These are phyloP conservation scores for Flaveria robusta DNA, from an alignment of 129 eudicot species.

Conservation along the genomic window DNA sequence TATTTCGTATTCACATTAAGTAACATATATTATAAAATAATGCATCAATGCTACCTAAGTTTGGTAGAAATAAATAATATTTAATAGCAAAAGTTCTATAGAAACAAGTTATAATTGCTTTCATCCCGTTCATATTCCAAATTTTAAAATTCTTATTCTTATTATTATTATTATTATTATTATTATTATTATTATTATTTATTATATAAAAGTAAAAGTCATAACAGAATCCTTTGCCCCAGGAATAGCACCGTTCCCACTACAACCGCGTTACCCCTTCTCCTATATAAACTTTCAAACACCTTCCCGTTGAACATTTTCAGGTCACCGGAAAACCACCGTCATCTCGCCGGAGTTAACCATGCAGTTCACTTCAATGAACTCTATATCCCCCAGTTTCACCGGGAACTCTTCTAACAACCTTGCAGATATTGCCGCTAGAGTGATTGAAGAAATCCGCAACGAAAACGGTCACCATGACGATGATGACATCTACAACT, in stretches of 20 bases:
- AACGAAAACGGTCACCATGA: slow-evolving; percentile 22
- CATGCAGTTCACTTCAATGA: slow-evolving; percentile 47
- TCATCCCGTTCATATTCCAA: no score
- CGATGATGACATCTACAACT: background rate
- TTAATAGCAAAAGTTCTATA: no score
- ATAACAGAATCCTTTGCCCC: slow-evolving; percentile 18
- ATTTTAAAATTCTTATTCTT: no score
- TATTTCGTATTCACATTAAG: no score
- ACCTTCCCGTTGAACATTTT: slow-evolving; percentile 13
- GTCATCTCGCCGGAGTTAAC: slow-evolving; percentile 1
- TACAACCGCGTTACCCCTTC: slow-evolving; percentile 19
- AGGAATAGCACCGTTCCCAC: slow-evolving; percentile 39
- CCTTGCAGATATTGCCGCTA: slow-evolving; percentile 59
- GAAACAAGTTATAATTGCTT: no score
- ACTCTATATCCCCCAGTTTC: slow-evolving; percentile 61
- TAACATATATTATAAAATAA: no score
- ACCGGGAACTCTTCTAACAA: slow-evolving; percentile 49
- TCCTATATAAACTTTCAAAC: slow-evolving; percentile 10
- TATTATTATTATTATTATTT: no score
- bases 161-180: no score
- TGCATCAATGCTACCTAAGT: no score
- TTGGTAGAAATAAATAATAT: no score
- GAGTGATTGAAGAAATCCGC: slow-evolving; percentile 58
- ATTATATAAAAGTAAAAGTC: slow-evolving; percentile 28
- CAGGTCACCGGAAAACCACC: background rate